Evolutionary conservation across 257 asterid species (phyloP).

Genomic region (Thymus mandschuricus): DNA sequence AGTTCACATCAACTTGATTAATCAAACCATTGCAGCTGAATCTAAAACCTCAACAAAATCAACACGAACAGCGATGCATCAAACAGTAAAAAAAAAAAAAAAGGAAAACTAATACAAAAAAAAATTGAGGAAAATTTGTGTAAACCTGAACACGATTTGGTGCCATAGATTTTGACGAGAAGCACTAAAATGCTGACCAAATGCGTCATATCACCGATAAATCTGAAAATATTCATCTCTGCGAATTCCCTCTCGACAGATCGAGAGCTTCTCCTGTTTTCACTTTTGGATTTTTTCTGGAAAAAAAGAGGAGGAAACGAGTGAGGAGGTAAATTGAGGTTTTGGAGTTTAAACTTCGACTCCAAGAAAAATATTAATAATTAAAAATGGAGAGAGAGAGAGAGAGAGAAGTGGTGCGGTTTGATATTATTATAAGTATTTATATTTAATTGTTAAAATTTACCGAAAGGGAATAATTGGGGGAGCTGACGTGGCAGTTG

Average conservation of each 20-base stretch:
- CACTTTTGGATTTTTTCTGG: neutral
- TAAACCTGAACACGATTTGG: slow-evolving; percentile 93
- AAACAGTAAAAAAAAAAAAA: neutral
- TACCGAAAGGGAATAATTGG: neutral
- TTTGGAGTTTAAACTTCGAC: slow-evolving; percentile 31
- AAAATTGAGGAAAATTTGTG: slow-evolving; percentile 23
- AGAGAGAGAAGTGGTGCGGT: neutral
- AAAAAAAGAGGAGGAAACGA: neutral
- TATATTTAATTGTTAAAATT: neutral
- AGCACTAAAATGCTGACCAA: slow-evolving; percentile 85
- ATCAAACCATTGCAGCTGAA: slow-evolving; percentile 24
- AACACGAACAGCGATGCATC: slow-evolving; percentile 15
- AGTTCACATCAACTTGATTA: slow-evolving; percentile 13
- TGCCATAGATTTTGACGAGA: slow-evolving; percentile 86
- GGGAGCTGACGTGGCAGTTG: slow-evolving; percentile 41
- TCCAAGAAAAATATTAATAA: slow-evolving; percentile 25
- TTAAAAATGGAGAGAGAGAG: neutral
- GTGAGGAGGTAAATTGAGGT: slow-evolving; percentile 12
- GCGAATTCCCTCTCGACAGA: neutral
- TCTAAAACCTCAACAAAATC: slow-evolving; percentile 17
- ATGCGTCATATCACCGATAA: slow-evolving; percentile 96
- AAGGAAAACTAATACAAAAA: neutral
- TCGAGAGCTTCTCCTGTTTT: neutral
- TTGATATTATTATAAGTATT: neutral
- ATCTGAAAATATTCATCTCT: slow-evolving; percentile 82